Evolutionary conservation across 306 rosid genomes (phyloP).

Genomic region (Cicer chorassanicum): DNA sequence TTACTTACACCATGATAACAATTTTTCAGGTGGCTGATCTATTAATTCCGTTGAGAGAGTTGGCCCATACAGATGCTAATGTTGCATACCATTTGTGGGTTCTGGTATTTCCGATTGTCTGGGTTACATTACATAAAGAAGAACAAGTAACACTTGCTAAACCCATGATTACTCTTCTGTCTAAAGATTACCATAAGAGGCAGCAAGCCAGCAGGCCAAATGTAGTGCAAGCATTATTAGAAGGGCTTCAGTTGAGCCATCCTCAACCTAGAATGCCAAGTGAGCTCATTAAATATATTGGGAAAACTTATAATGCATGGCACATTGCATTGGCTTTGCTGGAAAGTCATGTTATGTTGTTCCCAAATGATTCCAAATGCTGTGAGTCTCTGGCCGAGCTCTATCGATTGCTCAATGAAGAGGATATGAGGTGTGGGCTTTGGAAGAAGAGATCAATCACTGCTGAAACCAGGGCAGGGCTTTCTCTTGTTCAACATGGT

Average conservation of each 20-base stretch:
- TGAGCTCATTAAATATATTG: constrained; percentile 96
- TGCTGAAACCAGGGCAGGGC: constrained; percentile 97
- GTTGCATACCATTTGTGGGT: constrained; percentile 99
- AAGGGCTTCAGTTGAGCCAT: constrained; percentile 99
- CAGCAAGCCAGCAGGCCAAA: constrained; percentile 95
- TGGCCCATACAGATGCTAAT: constrained; percentile 96
- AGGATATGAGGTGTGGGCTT: constrained; percentile 97
- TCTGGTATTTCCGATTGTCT: constrained; percentile 95
- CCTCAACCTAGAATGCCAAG: constrained; percentile 99
- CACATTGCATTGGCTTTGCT: constrained; percentile 91
- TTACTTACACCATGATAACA: constrained; percentile 29
- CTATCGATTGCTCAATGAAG: constrained; percentile 95
- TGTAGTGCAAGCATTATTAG: constrained; percentile 97
- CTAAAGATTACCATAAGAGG: constrained; percentile 94
- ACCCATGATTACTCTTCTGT: constrained; percentile 93
- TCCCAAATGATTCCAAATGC: constrained; percentile 86
- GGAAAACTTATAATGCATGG: constrained; percentile 98
- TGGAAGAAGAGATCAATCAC: constrained; percentile 94
- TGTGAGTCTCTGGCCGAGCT: constrained; percentile 97
- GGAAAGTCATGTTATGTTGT: constrained; percentile 95
- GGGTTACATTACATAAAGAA: constrained; percentile 95
- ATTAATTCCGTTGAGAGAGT: constrained; percentile 87
- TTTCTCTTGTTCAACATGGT: constrained; percentile 98
- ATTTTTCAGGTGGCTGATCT: constrained; percentile 85
- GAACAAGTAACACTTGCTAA: constrained; percentile 94